phyloP scores from a whole-genome alignment of 345 rosid species.

The Microthlaspi erraticum region DNA sequence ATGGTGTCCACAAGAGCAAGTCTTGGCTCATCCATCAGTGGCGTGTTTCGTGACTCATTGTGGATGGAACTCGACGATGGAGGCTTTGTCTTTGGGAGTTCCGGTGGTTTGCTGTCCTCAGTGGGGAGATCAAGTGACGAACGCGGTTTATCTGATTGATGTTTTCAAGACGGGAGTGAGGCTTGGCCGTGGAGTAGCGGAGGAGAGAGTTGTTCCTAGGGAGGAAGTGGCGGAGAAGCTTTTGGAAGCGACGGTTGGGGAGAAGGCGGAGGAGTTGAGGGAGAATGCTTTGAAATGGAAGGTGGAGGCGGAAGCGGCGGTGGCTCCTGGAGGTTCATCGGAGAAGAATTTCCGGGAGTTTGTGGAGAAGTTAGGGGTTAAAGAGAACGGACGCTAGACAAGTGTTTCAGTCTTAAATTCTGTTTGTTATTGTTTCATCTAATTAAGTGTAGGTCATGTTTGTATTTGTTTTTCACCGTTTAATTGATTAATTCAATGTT shows the following conservation, averaged over 20 bases:
- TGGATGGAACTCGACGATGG: conserved; percentile 54
- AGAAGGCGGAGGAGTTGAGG: conserved; percentile 55
- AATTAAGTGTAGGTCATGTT: no score
- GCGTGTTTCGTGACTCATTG: conserved; percentile 37
- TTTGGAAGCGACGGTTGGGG: conserved; percentile 57
- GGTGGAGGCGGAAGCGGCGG: conserved; percentile 61
- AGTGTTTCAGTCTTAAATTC: no score
- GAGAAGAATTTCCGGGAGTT: conserved; percentile 55
- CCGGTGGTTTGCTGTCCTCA: conserved; percentile 71
- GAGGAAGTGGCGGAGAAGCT: conserved; percentile 65
- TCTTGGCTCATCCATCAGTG: conserved; percentile 30
- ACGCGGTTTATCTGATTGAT: conserved; percentile 63
- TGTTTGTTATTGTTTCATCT: no score
- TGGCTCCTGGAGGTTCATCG: conserved; percentile 71
- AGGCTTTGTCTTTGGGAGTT: conserved; percentile 64
- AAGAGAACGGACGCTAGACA: background rate
- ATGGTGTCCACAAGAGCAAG: conserved; percentile 39
- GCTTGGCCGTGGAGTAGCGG: conserved; percentile 64
- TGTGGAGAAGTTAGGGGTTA: conserved; percentile 52
- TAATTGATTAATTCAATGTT: no score
- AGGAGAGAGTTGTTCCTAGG: conserved; percentile 51
- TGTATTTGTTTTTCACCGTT: no score
- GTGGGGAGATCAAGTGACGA: conserved; percentile 79
- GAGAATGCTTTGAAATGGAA: conserved; percentile 61
- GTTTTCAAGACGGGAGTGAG: conserved; percentile 62